These are phyloP conservation scores for Vanrija humicola DNA, from an alignment of 1,284 basidiomycete species.

Conservation along the genomic window DNA sequence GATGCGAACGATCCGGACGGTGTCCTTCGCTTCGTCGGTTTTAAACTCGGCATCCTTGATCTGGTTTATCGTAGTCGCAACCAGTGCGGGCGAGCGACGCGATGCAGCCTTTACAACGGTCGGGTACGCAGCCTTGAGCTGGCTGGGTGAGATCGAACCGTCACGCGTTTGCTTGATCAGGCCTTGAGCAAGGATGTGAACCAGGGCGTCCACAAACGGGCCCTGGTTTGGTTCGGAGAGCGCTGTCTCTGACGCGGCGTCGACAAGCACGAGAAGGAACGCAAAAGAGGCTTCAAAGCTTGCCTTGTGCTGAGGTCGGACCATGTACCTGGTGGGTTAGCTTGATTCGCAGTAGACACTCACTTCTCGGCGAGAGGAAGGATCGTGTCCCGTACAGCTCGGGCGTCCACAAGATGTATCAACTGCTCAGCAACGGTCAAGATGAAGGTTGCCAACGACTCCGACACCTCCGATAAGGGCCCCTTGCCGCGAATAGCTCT, in stretches of 20 bases:
- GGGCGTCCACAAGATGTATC: slow-evolving; percentile 20
- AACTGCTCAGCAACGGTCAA: slow-evolving; percentile 31
- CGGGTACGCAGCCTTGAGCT: slow-evolving; percentile 29
- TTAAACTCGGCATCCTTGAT: slow-evolving; percentile 6
- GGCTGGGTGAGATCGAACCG: slow-evolving; percentile 24
- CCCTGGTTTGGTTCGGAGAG: slow-evolving; percentile 11
- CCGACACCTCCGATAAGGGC: background rate
- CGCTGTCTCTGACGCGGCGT: slow-evolving; percentile 13
- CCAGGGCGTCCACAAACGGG: slow-evolving; percentile 24
- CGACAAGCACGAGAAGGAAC: slow-evolving; percentile 26
- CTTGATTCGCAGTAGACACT: background rate
- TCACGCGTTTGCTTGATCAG: slow-evolving; percentile 22
- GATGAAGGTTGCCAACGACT: slow-evolving; percentile 21
- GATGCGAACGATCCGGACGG: slow-evolving; percentile 18
- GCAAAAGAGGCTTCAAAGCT: slow-evolving; percentile 39
- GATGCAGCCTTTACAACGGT: slow-evolving; percentile 19
- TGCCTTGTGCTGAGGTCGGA: slow-evolving; percentile 15
- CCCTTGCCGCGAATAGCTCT: background rate
- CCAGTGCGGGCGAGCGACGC: slow-evolving; percentile 9
- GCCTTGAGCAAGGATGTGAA: slow-evolving; percentile 20
- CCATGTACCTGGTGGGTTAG: slow-evolving; percentile 25
- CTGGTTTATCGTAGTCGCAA: slow-evolving; percentile 5
- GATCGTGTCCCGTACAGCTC: slow-evolving; percentile 14
- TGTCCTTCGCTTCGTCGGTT: slow-evolving; percentile 9
- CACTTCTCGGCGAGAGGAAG: slow-evolving; percentile 27